phyloP scores from a whole-genome alignment of 2,329 filamentous ascomycete genomes.

The Phaeophleospora eucalypticola region DNA sequence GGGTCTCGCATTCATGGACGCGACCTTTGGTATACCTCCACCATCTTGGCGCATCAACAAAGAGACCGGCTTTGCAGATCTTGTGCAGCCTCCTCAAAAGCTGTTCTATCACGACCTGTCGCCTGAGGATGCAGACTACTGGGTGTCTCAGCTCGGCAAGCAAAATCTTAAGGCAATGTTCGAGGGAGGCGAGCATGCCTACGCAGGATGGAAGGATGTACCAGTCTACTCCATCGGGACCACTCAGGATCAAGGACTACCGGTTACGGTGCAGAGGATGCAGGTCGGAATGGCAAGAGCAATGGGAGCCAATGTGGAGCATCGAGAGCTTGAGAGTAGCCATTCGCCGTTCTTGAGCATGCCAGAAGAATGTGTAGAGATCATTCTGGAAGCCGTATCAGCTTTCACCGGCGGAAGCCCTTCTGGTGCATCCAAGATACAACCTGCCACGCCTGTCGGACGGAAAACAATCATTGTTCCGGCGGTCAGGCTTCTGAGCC shows the following conservation, averaged over 20 bases:
- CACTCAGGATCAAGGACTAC: constrained; percentile 9
- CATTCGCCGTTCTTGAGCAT: constrained; percentile 14
- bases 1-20: constrained; percentile 12
- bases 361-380: constrained; percentile 10
- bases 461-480: neutral
- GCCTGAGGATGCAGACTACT: constrained; percentile 7
- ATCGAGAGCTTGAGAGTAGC: constrained; percentile 8
- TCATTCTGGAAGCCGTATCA: constrained; percentile 7
- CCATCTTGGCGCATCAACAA: constrained; percentile 7
- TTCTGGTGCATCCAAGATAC: neutral
- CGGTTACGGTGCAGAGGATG: constrained; percentile 10
- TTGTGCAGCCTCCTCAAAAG: constrained; percentile 5
- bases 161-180: constrained; percentile 12
- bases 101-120: constrained; percentile 16
- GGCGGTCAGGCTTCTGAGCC: neutral
- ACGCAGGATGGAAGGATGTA: constrained; percentile 15
- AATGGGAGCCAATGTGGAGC: constrained; percentile 10
- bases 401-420: constrained; percentile 4
- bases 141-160: constrained; percentile 6
- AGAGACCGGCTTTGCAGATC: constrained; percentile 10
- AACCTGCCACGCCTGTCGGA: neutral
- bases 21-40: constrained; percentile 10
- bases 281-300: constrained; percentile 11
- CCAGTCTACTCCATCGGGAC: constrained; percentile 13
- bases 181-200: constrained; percentile 15